Evolutionary conservation across 2,329 filamentous ascomycete genomes (phyloP), one percentile per base, ranked within the genome.

Genomic region (Fonsecaea nubica): DNA sequence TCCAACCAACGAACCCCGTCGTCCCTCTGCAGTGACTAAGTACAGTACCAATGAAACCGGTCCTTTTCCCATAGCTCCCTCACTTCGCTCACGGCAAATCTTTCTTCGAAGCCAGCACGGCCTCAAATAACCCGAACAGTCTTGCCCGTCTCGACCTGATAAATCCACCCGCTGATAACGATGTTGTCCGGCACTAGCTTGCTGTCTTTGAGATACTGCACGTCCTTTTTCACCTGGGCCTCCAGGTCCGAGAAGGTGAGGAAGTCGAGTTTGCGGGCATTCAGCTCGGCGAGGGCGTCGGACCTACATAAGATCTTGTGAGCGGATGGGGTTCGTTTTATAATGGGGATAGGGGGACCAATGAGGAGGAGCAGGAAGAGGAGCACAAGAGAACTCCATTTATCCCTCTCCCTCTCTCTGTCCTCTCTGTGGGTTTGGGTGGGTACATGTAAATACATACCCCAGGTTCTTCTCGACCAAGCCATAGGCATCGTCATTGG

Each of bases 121-220:
- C 38, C 8, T 63, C 52, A 84, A 50, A 81, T 79, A 55, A 89
- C 79, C 62, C 78, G 80, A 69, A 80, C 82, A 57, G 85, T 83
- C 76, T 82, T 88, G 0, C 91, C 91, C 0, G 86, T 92, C 80
- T 91, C 87, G 50, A 93, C 89, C 73, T 93, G 88, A 78, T 93
- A 93, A 1, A 93, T 79, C 86, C 90, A 94, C 0, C 91, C 91
- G 5, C 85, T 90, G 54, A 93, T 82, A 0, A 79, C 78, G 3
- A 91, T 84, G 32, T 79, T 79, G 21, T 88, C 81, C 21, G 88
- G 80, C 4, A 93, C 82, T 15, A 90, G 80, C 62, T 84, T 84
- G 56, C 82, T 86, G 21, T 76, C 69, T 58, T 84, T 86, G 70
- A 95, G 74, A 70, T 86, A 87, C 55, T 79, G 79, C 0, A 95